phyloP scores from a whole-genome alignment of 2,329 filamentous ascomycete species.

The Fusarium nurragi region DNA sequence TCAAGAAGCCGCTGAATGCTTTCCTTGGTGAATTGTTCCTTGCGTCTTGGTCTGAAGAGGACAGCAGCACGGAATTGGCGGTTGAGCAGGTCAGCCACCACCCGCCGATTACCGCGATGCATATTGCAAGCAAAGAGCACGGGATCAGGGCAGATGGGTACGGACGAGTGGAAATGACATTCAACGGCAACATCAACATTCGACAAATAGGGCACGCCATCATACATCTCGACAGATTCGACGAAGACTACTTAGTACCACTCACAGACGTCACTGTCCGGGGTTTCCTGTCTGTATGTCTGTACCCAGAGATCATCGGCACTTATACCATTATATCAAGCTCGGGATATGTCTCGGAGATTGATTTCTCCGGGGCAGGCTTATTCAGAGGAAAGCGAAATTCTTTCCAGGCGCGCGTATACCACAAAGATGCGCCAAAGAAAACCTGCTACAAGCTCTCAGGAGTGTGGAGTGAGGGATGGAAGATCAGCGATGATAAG shows the following conservation, averaged over 20 bases:
- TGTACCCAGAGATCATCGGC: conserved; percentile 60
- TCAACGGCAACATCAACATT: conserved; percentile 60
- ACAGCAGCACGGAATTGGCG: conserved; percentile 46
- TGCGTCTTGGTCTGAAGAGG: conserved; percentile 49
- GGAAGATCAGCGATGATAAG: conserved; percentile 43
- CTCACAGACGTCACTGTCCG: conserved; percentile 59
- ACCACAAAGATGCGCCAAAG: conserved; percentile 49
- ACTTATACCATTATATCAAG: conserved; percentile 58
- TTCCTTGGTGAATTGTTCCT: conserved; percentile 63
- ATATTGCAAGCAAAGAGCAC: conserved; percentile 55
- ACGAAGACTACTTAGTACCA: conserved; percentile 61
- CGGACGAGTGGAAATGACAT: conserved; percentile 62
- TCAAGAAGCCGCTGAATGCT: conserved; percentile 64
- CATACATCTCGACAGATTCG: conserved; percentile 58
- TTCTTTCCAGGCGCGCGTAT: conserved; percentile 56
- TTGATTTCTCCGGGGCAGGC: conserved; percentile 58
- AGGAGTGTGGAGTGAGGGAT: conserved; percentile 37
- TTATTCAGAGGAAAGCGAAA: conserved; percentile 52
- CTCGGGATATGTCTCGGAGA: conserved; percentile 57
- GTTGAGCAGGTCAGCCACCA: conserved; percentile 63
- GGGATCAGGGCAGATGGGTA: conserved; percentile 61
- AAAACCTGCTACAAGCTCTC: conserved; percentile 22
- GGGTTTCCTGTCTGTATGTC: conserved; percentile 57
- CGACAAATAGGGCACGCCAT: conserved; percentile 61
- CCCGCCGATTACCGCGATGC: conserved; percentile 63